Percentiles rank a stretch among this genome's conserved stretches.
These are phyloP conservation scores for Kwoniella dendrophila DNA, from an alignment of 768 basidiomycete genomes.

Conservation along the genomic window DNA sequence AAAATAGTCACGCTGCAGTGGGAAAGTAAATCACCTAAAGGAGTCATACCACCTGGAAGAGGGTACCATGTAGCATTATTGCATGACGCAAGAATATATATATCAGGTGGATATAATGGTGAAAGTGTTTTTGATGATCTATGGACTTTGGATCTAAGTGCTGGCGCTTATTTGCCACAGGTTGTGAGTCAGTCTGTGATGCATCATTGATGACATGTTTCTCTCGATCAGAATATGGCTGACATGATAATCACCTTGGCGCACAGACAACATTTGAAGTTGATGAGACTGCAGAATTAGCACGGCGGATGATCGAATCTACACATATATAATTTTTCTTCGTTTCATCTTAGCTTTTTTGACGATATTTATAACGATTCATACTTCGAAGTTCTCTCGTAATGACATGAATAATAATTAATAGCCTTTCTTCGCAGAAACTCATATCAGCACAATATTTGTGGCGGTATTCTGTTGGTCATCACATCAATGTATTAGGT, in stretches of 20 bases:
- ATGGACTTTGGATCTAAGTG: constrained; percentile 79
- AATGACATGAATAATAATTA: too few relatives aligned
- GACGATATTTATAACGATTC: too few relatives aligned
- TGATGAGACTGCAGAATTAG: constrained; percentile 19
- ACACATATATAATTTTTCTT: too few relatives aligned
- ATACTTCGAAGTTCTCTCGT: too few relatives aligned
- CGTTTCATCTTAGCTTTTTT: too few relatives aligned
- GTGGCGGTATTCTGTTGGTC: too few relatives aligned
- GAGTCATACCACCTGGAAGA: constrained; percentile 70
- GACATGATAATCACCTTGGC: too few relatives aligned
- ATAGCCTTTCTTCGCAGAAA: too few relatives aligned
- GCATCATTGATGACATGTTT: constrained; percentile 53
- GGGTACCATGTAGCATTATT: constrained; percentile 84
- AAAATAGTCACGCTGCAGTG: constrained; percentile 76
- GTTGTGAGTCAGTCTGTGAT: constrained; percentile 68
- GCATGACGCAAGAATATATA: constrained; percentile 79
- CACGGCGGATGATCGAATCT: constrained; percentile 4
- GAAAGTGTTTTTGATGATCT: constrained; percentile 75
- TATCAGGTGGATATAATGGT: constrained; percentile 77
- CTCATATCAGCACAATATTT: too few relatives aligned
- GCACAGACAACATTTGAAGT: constrained; percentile 32
- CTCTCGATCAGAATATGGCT: background rate
- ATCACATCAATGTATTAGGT: too few relatives aligned
- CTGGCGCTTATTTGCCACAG: constrained; percentile 84
- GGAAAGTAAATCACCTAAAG: constrained; percentile 70